phyloP scores from a whole-genome alignment of 257 asterid genomes.

The Solanum chilense region DNA sequence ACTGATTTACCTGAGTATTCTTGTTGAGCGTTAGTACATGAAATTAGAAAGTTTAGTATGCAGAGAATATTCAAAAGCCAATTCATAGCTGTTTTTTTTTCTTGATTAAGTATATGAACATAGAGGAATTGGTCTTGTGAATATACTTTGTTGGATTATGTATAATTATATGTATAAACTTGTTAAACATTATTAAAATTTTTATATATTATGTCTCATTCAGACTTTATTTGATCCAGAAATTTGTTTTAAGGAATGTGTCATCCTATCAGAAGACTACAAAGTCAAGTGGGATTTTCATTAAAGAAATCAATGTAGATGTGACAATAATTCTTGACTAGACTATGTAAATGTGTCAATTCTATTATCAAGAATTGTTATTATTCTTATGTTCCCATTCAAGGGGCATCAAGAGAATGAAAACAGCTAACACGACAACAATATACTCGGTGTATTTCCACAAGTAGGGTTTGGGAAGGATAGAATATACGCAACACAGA shows the following conservation, averaged over 20 bases:
- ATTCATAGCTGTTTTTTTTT: constrained; percentile 12
- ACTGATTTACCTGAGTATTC: constrained; percentile 29
- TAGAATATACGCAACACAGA: neutral
- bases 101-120: neutral
- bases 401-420: neutral
- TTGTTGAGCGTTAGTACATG: constrained; percentile 26
- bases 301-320: neutral
- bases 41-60: constrained; percentile 5
- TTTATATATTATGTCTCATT: neutral
- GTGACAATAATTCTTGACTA: neutral
- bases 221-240: neutral
- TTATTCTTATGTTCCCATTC: neutral
- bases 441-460: fast-evolving
- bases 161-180: constrained; percentile 16
- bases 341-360: neutral
- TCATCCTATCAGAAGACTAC: neutral
- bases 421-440: neutral
- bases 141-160: neutral
- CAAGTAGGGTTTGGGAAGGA: fast-evolving
- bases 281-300: neutral
- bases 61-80: constrained; percentile 1
- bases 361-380: neutral
- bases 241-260: neutral
- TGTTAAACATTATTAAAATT: constrained; percentile 11
- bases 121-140: neutral